These are phyloP conservation scores for Aristolochia fimbriata DNA, from an alignment of 164 flowering plant genomes.

Conservation along the genomic window DNA sequence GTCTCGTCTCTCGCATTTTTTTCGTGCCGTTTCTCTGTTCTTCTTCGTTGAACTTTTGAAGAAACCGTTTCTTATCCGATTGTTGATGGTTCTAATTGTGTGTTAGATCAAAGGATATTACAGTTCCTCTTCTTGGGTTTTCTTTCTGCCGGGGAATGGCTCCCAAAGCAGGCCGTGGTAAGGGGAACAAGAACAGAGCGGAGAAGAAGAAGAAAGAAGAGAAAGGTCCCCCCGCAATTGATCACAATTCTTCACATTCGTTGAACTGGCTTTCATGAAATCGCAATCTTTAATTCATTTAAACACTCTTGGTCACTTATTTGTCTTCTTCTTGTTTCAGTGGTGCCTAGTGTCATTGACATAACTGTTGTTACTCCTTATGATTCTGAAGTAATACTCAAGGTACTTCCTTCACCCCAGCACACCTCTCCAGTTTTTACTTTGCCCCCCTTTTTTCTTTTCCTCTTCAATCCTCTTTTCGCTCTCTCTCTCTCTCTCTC, in stretches of 20 bases:
- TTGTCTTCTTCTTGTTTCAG: conserved; percentile 24
- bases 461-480: background rate
- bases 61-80: too few species aligned
- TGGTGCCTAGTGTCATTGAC: conserved; percentile 71
- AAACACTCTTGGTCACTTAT: background rate
- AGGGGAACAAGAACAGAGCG: conserved; percentile 40
- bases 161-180: conserved; percentile 66
- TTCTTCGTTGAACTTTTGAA: background rate
- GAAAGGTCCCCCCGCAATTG: conserved; percentile 38
- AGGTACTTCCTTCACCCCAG: conserved; percentile 39
- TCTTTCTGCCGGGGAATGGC: conserved; percentile 33
- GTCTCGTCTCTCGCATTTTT: background rate
- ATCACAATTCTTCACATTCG: background rate
- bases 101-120: too few species aligned
- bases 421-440: background rate
- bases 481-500: too few species aligned
- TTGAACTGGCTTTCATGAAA: background rate
- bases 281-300: background rate
- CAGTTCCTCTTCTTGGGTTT: too few species aligned
- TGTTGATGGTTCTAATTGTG: too few species aligned
- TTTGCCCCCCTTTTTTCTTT: background rate
- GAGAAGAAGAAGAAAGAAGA: conserved; percentile 88
- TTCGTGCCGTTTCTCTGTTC: conserved; percentile 2
- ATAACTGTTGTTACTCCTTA: conserved; percentile 71
- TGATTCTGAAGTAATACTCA: conserved; percentile 63